phyloP scores from a whole-genome alignment of 2,329 filamentous ascomycete genomes.

The Alternaria tenuissima region DNA sequence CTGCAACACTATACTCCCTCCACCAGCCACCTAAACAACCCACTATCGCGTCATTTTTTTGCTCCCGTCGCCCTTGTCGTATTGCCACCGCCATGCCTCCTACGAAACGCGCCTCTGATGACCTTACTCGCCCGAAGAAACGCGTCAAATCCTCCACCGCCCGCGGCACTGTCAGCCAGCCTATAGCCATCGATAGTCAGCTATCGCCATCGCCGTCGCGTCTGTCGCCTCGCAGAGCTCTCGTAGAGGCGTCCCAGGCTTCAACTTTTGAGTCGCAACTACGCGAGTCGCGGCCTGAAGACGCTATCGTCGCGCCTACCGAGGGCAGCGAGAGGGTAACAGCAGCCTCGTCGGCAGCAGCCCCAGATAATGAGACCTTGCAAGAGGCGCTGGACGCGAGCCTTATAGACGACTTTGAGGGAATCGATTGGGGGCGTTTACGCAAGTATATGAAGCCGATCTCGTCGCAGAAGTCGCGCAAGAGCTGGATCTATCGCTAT shows the following conservation, averaged over 20 bases:
- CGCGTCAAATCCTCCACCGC: no score
- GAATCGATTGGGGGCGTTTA: constrained; percentile 4
- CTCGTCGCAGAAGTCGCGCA: constrained; percentile 1
- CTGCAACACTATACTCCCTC: no score
- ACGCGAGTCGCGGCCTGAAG: neutral
- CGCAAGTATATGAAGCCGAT: constrained; percentile 6
- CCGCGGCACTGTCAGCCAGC: no score
- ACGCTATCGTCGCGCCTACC: neutral
- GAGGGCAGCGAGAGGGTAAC: neutral
- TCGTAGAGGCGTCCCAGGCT: neutral
- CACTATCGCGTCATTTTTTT: no score
- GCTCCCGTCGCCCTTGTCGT: no score
- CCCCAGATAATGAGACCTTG: no score
- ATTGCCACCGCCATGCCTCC: no score
- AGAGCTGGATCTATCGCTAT: constrained; percentile 9
- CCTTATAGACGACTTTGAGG: constrained; percentile 11
- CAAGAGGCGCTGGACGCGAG: neutral
- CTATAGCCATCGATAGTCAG: neutral
- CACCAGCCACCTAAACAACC: no score
- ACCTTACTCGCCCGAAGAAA: no score
- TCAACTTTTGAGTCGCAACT: neutral
- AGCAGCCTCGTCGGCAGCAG: no score
- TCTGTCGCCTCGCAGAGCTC: neutral
- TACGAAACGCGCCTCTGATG: no score
- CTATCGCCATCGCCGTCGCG: neutral